Evolutionary conservation across 1,284 basidiomycete genomes (phyloP), one percentile per base, ranked within the genome.

Genomic region (Melampsora larici-populina): DNA sequence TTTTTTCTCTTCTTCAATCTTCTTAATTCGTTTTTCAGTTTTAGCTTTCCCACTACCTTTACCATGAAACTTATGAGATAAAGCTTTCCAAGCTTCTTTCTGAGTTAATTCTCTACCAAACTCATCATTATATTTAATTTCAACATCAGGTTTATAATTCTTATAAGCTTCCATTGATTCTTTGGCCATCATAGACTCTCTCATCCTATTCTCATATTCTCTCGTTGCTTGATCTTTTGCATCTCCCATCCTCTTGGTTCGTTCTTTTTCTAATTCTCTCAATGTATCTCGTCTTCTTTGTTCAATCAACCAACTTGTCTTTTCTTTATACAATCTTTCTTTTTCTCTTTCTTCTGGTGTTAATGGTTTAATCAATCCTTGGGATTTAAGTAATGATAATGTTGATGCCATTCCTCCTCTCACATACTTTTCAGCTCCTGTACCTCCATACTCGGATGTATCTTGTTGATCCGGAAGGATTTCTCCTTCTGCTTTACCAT

Each of bases 121-220:
- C 84, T 97, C 94, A 84, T 99, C 97, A 81, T 96, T 91, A 84
- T 99, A 99, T 78, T 92, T 91, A 82, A 99, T 93, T 80, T 96
- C 93, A 81, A 99, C 88, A 84, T 97, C 94, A 1, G 97, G 97
- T 85, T 95, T 97, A 87, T 99, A 99, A 83, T 91, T 88, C 85
- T 90, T 92, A 88, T 92, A 99, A 67, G 89, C 84, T 51, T 97
- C 93, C 81, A 94, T 85, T 64, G 89, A 89, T 36, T 91, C 89
- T 58, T 92, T 89, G 9, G 94, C 92, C 80, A 97, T 94, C 80
- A 92, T 90, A 83, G 94, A 90, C 82, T 99, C 97, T 33, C 95
- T 89, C 81, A 90, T 84, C 77, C 93, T 89, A 83, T 97, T 97
- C 85, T 97, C 94, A 83, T 93, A 94, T 85, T 99, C 97, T 76